Evolutionary conservation across 2,329 filamentous ascomycete species (phyloP), one percentile per base, ranked within the genome.

Genomic region (Epichloe scottii): DNA sequence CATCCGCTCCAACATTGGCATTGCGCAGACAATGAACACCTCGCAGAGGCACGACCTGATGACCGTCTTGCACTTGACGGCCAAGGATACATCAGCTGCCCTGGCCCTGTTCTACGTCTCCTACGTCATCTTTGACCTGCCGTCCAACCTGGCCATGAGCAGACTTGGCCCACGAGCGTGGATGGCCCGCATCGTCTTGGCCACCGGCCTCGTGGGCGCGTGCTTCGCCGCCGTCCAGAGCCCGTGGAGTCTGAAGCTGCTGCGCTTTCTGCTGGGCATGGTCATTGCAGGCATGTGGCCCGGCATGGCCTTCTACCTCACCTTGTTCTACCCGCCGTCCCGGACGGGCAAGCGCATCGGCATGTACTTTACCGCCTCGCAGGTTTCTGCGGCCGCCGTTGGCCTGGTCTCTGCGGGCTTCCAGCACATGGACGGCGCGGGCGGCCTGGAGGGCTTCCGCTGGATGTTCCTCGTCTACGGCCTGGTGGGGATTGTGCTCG

Each of bases 261-360:
- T 95, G 30, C 83, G 89, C 7, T 84, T 95, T 51, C 75, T 95
- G 11, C 78, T 95, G 6, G 89, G 89, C 46, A 77, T 93, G 14
- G 89, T 95, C 23, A 90, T 90, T 63, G 89, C 89, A 1, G 89
- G 89, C 45, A 89, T 95, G 84, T 95, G 89, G 89, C 89, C 89
- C 0, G 89, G 89, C 47, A 95, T 95, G 89, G 81, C 88, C 10
- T 93, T 93, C 66, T 95, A 95, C 62, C 74, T 95, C 45, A 94
- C 89, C 0, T 75, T 95, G 7, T 95, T 95, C 72, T 95, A 95
- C 62, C 89, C 89, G 6, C 89, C 89, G 0, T 87, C 86, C 5
- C 78, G 87, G 12, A 93, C 85, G 1, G 89, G 87, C 14, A 94
- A 93, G 71, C 79, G 89, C 39, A 94, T 95, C 56, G 89, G 89